A percentile compares a stretch with the other conserved stretches of the same genome.
phyloP scores from a whole-genome alignment of 2,329 filamentous ascomycete species.

The Xylaria sp. region DNA sequence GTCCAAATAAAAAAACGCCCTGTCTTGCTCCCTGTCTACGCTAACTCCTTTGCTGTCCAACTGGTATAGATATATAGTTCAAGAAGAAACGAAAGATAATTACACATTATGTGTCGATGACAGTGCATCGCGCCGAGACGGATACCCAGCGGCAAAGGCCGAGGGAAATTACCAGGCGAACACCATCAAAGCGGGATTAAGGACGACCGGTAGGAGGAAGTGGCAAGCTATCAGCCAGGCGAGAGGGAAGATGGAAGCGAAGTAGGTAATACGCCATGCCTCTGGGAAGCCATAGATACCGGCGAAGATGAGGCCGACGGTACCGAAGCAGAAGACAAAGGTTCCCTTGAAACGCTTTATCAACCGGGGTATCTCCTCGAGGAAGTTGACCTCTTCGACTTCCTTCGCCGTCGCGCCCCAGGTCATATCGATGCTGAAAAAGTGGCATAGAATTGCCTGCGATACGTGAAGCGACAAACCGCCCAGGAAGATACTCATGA shows the following conservation, averaged over 20 bases:
- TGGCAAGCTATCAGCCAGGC: conserved; percentile 57
- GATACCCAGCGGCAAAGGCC: neutral
- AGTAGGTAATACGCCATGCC: conserved; percentile 60
- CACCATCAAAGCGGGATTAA: conserved; percentile 69
- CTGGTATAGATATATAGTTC: conserved; percentile 9
- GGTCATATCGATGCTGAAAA: conserved; percentile 50
- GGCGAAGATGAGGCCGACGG: conserved; percentile 40
- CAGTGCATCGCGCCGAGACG: neutral
- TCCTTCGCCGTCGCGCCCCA: conserved; percentile 45
- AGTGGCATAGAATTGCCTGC: conserved; percentile 48
- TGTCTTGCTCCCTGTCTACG: conserved; percentile 16
- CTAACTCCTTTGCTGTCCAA: conserved; percentile 23
- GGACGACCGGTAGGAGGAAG: conserved; percentile 62
- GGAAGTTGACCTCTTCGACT: conserved; percentile 42
- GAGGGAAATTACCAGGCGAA: conserved; percentile 57
- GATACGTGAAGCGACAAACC: conserved; percentile 50
- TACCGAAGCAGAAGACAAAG: conserved; percentile 38
- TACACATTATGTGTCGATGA: conserved; percentile 21
- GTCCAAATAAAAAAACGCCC: conserved; percentile 6
- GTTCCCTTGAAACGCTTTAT: conserved; percentile 43
- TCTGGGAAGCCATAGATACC: conserved; percentile 39
- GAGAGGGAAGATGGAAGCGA: conserved; percentile 66
- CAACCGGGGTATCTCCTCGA: conserved; percentile 42
- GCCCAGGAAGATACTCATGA: conserved; percentile 51
- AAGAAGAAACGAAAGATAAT: conserved; percentile 10